Conservation (phyloP, 106 monocot genomes). For the Allium cepa region DNA sequence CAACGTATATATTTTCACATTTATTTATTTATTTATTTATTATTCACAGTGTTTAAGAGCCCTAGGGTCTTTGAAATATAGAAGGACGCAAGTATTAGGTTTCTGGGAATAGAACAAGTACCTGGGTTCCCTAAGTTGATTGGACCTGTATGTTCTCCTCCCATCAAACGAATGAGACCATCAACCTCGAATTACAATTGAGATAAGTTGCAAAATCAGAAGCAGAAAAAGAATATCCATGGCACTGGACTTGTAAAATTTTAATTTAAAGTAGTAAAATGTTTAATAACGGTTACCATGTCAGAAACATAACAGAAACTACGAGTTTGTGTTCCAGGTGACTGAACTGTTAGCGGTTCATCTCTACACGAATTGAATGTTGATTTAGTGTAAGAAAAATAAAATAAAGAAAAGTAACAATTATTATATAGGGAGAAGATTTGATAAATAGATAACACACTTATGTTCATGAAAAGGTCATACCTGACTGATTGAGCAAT, state of each 20-base stretch:
- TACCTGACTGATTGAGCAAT: constrained; percentile 63
- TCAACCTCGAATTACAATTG: constrained; percentile 29
- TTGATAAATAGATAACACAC: too few species aligned
- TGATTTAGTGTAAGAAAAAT: not conserved
- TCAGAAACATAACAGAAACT: constrained; percentile 76
- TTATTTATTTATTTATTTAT: not conserved
- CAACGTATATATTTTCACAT: not conserved
- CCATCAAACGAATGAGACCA: constrained; percentile 67
- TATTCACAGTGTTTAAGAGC: not conserved
- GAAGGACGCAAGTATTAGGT: not conserved
- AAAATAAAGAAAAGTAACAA: not conserved
- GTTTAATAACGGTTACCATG: constrained; percentile 22
- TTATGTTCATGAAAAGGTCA: too few species aligned
- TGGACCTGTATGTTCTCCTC: constrained; percentile 55
- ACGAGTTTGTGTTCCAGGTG: constrained; percentile 56
- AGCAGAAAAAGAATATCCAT: not conserved
- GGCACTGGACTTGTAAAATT: not conserved
- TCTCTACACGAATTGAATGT: constrained; percentile 15
- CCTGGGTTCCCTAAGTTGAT: constrained; percentile 74
- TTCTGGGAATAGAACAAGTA: not conserved
- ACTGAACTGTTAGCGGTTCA: constrained; percentile 48
- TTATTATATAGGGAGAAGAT: not conserved
- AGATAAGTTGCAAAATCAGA: not conserved
- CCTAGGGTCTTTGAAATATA: not conserved
- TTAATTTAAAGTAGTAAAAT: not conserved